Evolutionary conservation across 805 yeast genomes (phyloP), one percentile per base, ranked within the genome.

Genomic region (Grigorovia jiainica): DNA sequence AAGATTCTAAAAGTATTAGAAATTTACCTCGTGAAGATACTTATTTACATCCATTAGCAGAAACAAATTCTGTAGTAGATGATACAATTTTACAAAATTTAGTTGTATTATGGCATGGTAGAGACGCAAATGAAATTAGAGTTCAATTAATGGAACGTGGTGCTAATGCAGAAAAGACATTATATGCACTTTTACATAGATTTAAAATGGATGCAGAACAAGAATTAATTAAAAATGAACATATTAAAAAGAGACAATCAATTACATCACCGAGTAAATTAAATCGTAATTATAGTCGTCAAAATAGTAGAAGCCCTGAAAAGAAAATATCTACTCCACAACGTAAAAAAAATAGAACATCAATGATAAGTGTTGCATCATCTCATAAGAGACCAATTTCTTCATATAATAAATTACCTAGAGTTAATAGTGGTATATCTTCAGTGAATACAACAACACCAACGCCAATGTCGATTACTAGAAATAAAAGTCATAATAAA

Each of bases 61-160:
- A 57, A 30, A 52, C 63, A 9, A 52, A 58, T 16, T 66, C 64
- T 17, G 71, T 68, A 30, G 75, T 84, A 45, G 95, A 87, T 58
- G 66, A 67, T 42, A 89, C 82, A 55, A 81, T 87, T 43, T 67
- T 86, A 54, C 78, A 82, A 52, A 84, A 82, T 55, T 65, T 86
- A 47, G 80, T 82, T 35, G 84, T 84, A 7, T 65, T 86, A 47
- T 86, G 92, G 76, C 95, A 83, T 57, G 90, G 89, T 43, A 83
- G 81, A 47, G 70, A 73, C 36, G 72, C 73, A 40, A 61, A 69
- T 4, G 65, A 68, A 8, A 74, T 87, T 20, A 59, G 76, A 21
- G 59, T 67, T 8, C 73, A 75, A 48, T 66, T 87, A 36, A 55
- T 73, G 35, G 69, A 77, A 8, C 65, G 73, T 1, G 75, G 70